A percentile compares a stretch with the other conserved stretches of the same genome.
These are phyloP conservation scores for Penicillium sp. DNA, from an alignment of 2,329 filamentous ascomycete species.

Conservation along the genomic window DNA sequence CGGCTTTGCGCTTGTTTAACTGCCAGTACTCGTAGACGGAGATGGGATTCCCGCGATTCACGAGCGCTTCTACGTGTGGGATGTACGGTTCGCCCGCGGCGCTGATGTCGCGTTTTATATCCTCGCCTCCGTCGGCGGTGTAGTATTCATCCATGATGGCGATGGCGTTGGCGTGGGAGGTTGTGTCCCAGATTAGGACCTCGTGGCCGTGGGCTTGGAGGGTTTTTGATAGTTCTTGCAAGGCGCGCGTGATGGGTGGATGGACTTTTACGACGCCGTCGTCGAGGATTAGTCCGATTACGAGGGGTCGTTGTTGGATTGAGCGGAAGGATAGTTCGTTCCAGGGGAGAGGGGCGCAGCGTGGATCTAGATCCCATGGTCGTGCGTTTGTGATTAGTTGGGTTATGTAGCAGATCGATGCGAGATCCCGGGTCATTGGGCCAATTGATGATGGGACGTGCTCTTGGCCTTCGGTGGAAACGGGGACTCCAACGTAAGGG, in stretches of 20 bases:
- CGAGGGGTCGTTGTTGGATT: slow-evolving; percentile 49
- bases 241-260: slow-evolving; percentile 55
- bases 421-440: slow-evolving; percentile 59
- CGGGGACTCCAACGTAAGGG: slow-evolving; percentile 62
- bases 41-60: slow-evolving; percentile 58
- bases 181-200: slow-evolving; percentile 57
- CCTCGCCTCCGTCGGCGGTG: slow-evolving; percentile 65
- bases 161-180: slow-evolving; percentile 58
- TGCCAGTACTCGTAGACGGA: slow-evolving; percentile 71
- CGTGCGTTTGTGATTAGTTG: slow-evolving; percentile 51
- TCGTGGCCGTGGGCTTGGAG: slow-evolving; percentile 58
- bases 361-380: slow-evolving; percentile 61
- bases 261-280: slow-evolving; percentile 61
- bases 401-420: slow-evolving; percentile 56
- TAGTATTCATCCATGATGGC: slow-evolving; percentile 66
- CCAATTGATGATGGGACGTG: slow-evolving; percentile 68
- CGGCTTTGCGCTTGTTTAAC: slow-evolving; percentile 62
- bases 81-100: slow-evolving; percentile 64
- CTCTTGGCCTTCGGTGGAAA: slow-evolving; percentile 67
- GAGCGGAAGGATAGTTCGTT: slow-evolving; percentile 50
- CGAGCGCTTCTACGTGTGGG: slow-evolving; percentile 61
- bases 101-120: slow-evolving; percentile 60
- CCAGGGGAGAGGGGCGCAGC: slow-evolving; percentile 60
- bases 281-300: slow-evolving; percentile 56
- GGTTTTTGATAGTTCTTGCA: slow-evolving; percentile 40